A percentile compares a stretch with the other conserved stretches of the same genome.
Conservation (phyloP, 2,329 filamentous ascomycete genomes). For the Colletotrichum godetiae region DNA sequence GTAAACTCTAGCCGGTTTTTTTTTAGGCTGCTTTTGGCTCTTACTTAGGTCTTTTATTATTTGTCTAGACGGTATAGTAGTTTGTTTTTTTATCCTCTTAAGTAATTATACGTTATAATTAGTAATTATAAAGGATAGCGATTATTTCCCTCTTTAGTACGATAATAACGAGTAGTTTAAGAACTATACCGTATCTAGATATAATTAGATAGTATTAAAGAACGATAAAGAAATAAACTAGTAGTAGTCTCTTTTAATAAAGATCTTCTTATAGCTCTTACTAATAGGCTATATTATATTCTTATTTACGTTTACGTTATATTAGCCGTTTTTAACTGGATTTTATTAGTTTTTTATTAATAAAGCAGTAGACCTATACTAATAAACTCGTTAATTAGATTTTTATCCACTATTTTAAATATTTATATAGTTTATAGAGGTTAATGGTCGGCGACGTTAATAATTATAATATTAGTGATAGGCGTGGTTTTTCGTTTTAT, state of each 20-base stretch:
- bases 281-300: neutral
- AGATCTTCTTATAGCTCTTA: neutral
- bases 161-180: neutral
- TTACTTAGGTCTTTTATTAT: neutral
- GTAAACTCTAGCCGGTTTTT: neutral
- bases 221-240: neutral
- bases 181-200: neutral
- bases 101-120: neutral
- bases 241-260: neutral
- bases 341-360: neutral
- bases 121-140: neutral
- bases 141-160: neutral
- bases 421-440: neutral
- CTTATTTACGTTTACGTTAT: neutral
- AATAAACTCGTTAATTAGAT: conserved; percentile 1
- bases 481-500: neutral
- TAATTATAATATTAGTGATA: too few species aligned
- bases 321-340: neutral
- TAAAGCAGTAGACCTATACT: neutral
- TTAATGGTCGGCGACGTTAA: too few species aligned
- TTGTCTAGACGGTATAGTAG: neutral
- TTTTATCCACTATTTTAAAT: conserved; percentile 8
- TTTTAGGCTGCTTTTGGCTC: neutral
- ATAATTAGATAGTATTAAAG: neutral
- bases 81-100: neutral